Conservation (phyloP, 495 filamentous ascomycete genomes). For the Penicillium chermesinum region DNA sequence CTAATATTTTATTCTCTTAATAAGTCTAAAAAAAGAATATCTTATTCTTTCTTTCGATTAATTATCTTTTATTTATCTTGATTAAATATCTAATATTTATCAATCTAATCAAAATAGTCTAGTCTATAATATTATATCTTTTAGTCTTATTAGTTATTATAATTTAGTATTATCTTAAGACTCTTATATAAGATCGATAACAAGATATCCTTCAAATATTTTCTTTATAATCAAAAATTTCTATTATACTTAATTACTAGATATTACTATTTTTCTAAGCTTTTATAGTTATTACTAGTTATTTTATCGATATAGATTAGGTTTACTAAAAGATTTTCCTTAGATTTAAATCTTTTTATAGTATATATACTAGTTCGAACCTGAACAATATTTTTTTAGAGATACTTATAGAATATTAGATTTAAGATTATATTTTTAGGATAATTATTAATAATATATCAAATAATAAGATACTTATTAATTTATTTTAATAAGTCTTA, state of each 20-base stretch:
- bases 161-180: too few relatives aligned
- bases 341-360: conserved; percentile 16
- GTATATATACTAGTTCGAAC: conserved; percentile 6
- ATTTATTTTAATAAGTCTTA: background rate
- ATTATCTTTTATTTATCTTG: too few relatives aligned
- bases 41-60: too few relatives aligned
- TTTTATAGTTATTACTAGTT: too few relatives aligned
- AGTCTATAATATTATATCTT: too few relatives aligned
- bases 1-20: background rate
- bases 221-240: conserved; percentile 6
- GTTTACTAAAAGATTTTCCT: conserved; percentile 18
- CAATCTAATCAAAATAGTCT: too few relatives aligned
- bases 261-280: conserved; percentile 8
- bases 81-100: too few relatives aligned
- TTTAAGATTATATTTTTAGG: conserved; percentile 7
- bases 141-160: too few relatives aligned
- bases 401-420: conserved; percentile 7
- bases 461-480: conserved; percentile 17
- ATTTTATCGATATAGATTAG: conserved; percentile 16
- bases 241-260: conserved; percentile 14
- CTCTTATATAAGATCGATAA: conserved; percentile 1
- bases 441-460: conserved; percentile 20
- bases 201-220: conserved; percentile 5
- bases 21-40: background rate
- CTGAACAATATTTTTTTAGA: conserved; percentile 11